These are phyloP conservation scores for Fusarium armeniacum DNA, from an alignment of 2,329 filamentous ascomycete species.

Conservation along the genomic window DNA sequence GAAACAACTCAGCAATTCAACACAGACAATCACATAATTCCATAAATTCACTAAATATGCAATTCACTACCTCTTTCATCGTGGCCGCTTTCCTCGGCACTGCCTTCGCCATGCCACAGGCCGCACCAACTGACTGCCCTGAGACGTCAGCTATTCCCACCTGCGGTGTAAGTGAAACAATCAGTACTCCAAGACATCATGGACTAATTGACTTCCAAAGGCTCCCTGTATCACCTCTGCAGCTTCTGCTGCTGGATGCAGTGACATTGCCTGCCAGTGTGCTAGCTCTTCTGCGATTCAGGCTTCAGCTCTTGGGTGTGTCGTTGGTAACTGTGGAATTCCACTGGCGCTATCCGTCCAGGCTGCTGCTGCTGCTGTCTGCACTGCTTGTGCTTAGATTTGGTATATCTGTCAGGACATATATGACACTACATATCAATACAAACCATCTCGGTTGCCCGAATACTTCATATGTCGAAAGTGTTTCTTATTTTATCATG, in stretches of 20 bases:
- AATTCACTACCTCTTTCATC: constrained; percentile 31
- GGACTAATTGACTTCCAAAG: constrained; percentile 7
- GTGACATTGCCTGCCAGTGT: constrained; percentile 39
- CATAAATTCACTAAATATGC: constrained; percentile 11
- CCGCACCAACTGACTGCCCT: constrained; percentile 31
- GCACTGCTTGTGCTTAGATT: constrained; percentile 37
- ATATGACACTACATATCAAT: neutral
- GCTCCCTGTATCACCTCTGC: constrained; percentile 39
- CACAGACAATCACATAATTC: neutral
- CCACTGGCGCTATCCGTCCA: constrained; percentile 27
- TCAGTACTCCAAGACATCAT: rapidly evolving
- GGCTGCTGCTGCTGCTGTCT: constrained; percentile 38
- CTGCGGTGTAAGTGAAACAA: constrained; percentile 32
- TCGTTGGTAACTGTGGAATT: constrained; percentile 38
- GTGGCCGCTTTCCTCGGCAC: constrained; percentile 24
- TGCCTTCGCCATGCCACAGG: constrained; percentile 35
- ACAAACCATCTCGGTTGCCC: neutral
- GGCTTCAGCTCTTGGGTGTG: constrained; percentile 36
- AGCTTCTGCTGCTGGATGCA: constrained; percentile 37
- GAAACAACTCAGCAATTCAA: neutral
- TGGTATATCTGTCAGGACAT: too few relatives aligned
- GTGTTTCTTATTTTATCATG: neutral
- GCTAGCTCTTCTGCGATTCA: constrained; percentile 34
- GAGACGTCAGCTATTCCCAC: constrained; percentile 41
- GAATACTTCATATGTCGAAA: neutral